These are phyloP conservation scores for Pleurotus giganteus DNA, from an alignment of 768 basidiomycete species.

Conservation along the genomic window DNA sequence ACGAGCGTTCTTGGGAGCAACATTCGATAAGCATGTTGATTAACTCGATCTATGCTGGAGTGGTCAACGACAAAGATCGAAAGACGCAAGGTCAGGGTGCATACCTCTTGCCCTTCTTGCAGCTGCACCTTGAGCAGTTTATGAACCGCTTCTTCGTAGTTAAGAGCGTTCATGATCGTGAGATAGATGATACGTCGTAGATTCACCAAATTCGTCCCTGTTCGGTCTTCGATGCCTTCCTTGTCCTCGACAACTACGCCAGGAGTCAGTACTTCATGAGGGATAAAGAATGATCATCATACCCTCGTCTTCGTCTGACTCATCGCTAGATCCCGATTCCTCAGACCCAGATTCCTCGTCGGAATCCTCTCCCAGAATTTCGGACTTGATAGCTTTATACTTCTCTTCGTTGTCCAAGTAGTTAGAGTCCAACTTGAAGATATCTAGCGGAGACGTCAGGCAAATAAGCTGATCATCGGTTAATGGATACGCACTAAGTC, in stretches of 20 bases:
- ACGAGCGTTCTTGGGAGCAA: slow-evolving; percentile 99
- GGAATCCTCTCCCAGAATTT: slow-evolving; percentile 90
- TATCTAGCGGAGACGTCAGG: slow-evolving; percentile 48
- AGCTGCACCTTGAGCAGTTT: slow-evolving; percentile 94
- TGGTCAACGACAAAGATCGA: neutral
- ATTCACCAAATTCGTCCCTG: slow-evolving; percentile 95
- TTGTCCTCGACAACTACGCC: slow-evolving; percentile 66
- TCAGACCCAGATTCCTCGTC: slow-evolving; percentile 67
- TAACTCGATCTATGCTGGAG: slow-evolving; percentile 74
- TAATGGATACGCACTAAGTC: slow-evolving; percentile 68
- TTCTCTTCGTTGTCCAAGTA: slow-evolving; percentile 91
- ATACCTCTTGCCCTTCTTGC: slow-evolving; percentile 90
- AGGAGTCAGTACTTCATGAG: slow-evolving; percentile 1
- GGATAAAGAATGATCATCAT: neutral
- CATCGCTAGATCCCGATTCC: slow-evolving; percentile 53
- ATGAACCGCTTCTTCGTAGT: slow-evolving; percentile 98
- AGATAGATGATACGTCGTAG: slow-evolving; percentile 91
- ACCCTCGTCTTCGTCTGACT: slow-evolving; percentile 55
- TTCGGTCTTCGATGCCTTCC: slow-evolving; percentile 90
- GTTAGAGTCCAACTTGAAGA: slow-evolving; percentile 93
- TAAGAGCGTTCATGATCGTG: slow-evolving; percentile 98
- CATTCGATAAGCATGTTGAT: slow-evolving; percentile 99
- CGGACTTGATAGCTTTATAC: slow-evolving; percentile 86
- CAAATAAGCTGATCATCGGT: neutral
- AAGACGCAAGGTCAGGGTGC: slow-evolving; percentile 8